Percentiles rank a stretch among this genome's conserved stretches.
Conservation (phyloP, 1,139 yeast genomes). For the Saccharomyces hybrid region DNA sequence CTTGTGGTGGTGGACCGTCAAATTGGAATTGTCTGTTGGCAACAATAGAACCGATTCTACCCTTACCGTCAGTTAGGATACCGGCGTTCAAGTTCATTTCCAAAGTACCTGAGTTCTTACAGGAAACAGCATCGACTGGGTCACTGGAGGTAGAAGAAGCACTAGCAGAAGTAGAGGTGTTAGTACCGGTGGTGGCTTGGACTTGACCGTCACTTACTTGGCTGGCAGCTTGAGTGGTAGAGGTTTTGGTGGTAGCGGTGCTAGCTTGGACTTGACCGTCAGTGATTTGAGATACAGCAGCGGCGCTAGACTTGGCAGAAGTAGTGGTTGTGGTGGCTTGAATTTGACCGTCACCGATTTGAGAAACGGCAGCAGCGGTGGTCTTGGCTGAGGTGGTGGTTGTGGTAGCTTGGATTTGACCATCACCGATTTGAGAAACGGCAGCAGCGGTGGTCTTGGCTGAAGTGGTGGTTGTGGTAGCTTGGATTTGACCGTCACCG, state of each 20-base stretch:
- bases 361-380: slow-evolving; percentile 24
- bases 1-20: slow-evolving; percentile 85
- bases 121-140: slow-evolving; percentile 39
- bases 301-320: slow-evolving; percentile 27
- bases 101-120: slow-evolving; percentile 45
- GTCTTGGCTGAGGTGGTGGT: slow-evolving; percentile 27
- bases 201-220: slow-evolving; percentile 19
- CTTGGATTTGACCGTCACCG: slow-evolving; percentile 58
- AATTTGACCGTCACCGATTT: slow-evolving; percentile 36
- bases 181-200: slow-evolving; percentile 30
- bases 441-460: slow-evolving; percentile 33
- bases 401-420: slow-evolving; percentile 46
- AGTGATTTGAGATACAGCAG: slow-evolving; percentile 32
- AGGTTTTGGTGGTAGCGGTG: slow-evolving; percentile 28
- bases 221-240: slow-evolving; percentile 33
- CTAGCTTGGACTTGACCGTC: slow-evolving; percentile 21
- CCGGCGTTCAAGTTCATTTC: slow-evolving; percentile 47
- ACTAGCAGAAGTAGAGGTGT: slow-evolving; percentile 27
- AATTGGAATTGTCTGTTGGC: slow-evolving; percentile 85
- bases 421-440: slow-evolving; percentile 42
- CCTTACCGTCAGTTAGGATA: slow-evolving; percentile 51
- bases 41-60: slow-evolving; percentile 76
- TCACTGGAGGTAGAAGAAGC: slow-evolving; percentile 28
- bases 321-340: slow-evolving; percentile 25
- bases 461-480: slow-evolving; percentile 32